A percentile compares a stretch with the other conserved stretches of the same genome.
These are phyloP conservation scores for Metrosideros polymorpha DNA, from an alignment of 441 rosid genomes.

Conservation along the genomic window DNA sequence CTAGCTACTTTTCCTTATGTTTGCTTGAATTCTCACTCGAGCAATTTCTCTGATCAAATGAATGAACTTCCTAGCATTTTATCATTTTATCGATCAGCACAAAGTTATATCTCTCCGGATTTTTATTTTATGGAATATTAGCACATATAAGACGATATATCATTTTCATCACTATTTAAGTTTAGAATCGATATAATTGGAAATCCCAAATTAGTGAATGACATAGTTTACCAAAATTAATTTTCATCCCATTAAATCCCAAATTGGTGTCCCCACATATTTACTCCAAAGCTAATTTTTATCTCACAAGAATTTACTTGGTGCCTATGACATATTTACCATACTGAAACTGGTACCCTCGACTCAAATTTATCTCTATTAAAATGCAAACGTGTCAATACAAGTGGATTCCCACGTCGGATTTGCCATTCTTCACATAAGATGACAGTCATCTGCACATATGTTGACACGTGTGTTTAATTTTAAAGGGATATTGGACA, in stretches of 20 bases:
- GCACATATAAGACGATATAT: neutral
- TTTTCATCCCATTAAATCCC: neutral
- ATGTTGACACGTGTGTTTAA: neutral
- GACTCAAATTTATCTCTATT: neutral
- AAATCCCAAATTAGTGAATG: neutral
- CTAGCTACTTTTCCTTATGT: neutral
- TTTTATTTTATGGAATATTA: no score
- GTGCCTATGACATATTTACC: neutral
- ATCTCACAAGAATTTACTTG: neutral
- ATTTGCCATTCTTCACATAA: neutral
- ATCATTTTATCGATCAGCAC: neutral
- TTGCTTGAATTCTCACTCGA: neutral
- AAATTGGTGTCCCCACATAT: neutral
- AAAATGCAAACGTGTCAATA: neutral
- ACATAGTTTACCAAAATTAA: neutral
- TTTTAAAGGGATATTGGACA: neutral
- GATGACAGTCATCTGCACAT: neutral
- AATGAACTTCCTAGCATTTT: neutral
- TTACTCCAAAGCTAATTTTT: neutral
- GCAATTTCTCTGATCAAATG: neutral
- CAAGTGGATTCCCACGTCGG: neutral
- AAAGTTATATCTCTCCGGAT: neutral
- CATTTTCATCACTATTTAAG: neutral
- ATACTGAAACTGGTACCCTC: neutral
- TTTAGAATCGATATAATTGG: neutral